A percentile compares a stretch with the other conserved stretches of the same genome.
Evolutionary conservation across 371 early-diverging fungal genomes (phyloP).

Genomic region (Haplosporangium sp.): DNA sequence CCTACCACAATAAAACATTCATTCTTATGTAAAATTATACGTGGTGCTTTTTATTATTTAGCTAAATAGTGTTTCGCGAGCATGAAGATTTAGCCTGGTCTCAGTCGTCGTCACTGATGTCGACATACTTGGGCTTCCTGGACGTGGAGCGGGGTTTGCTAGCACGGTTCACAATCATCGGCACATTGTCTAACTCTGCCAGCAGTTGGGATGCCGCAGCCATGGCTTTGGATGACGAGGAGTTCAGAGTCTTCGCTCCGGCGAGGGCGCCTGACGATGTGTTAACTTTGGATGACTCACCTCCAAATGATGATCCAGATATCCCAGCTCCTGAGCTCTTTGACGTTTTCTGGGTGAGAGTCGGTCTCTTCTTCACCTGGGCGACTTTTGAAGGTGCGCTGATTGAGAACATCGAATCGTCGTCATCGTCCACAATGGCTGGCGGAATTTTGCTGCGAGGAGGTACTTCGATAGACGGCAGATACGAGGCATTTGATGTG

Average conservation of each 20-base stretch:
- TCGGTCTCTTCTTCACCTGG: constrained; percentile 31
- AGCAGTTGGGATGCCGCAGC: constrained; percentile 22
- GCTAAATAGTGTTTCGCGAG: not conserved
- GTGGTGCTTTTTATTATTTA: not conserved
- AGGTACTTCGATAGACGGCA: not conserved
- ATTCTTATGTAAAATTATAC: not conserved
- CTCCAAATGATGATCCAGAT: not conserved
- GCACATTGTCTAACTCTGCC: constrained; percentile 34
- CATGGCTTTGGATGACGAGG: constrained; percentile 21
- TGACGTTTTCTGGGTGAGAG: not conserved
- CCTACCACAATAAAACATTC: not conserved
- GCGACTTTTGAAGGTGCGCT: constrained; percentile 35
- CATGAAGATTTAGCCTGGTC: not conserved
- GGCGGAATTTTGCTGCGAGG: constrained; percentile 13
- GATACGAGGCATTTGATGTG: not conserved
- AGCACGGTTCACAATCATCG: constrained; percentile 24
- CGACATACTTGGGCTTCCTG: constrained; percentile 50
- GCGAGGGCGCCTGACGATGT: constrained; percentile 36
- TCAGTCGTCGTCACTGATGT: constrained; percentile 45
- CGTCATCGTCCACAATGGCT: constrained; percentile 34
- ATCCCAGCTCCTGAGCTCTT: not conserved
- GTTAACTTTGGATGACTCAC: constrained; percentile 8
- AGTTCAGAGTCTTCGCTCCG: constrained; percentile 31
- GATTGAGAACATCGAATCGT: constrained; percentile 49
- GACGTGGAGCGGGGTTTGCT: constrained; percentile 7